These are phyloP conservation scores for Henckelia pumila DNA, from an alignment of 257 asterid genomes.

Conservation along the genomic window DNA sequence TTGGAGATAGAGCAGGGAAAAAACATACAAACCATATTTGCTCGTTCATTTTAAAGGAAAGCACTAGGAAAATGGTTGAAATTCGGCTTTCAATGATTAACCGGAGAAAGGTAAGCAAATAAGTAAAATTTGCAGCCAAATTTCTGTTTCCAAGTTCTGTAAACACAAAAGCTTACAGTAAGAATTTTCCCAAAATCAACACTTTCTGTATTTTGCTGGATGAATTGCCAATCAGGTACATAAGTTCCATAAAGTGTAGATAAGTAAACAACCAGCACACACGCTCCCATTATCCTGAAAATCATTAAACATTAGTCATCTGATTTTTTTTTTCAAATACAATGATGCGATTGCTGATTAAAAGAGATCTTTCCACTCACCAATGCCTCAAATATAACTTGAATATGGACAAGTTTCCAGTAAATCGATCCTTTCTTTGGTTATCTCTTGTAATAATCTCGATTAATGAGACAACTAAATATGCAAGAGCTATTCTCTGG, in stretches of 20 bases:
- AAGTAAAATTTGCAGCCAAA: too few relatives aligned
- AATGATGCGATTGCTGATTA: slow-evolving; percentile 1
- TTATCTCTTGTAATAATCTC: slow-evolving; percentile 47
- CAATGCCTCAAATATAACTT: slow-evolving; percentile 62
- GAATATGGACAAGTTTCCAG: slow-evolving; percentile 49
- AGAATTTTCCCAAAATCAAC: slow-evolving; percentile 50
- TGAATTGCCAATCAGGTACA: slow-evolving; percentile 77
- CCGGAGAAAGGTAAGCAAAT: too few relatives aligned
- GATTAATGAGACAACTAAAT: slow-evolving; percentile 57
- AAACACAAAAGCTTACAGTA: slow-evolving; percentile 40
- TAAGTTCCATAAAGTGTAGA: slow-evolving; percentile 52
- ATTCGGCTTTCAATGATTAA: too few relatives aligned
- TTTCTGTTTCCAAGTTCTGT: too few relatives aligned
- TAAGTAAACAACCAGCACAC: slow-evolving; percentile 50
- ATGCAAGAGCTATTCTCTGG: slow-evolving; percentile 78
- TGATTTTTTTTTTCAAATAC: background rate
- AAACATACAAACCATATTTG: too few relatives aligned
- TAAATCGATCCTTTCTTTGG: slow-evolving; percentile 28
- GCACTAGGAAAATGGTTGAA: too few relatives aligned
- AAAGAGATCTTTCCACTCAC: slow-evolving; percentile 35
- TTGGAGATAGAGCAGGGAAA: too few relatives aligned
- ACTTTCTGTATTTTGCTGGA: slow-evolving; percentile 45
- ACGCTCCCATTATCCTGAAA: slow-evolving; percentile 54
- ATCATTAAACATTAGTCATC: slow-evolving; percentile 5
- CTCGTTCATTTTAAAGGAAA: too few relatives aligned